Evolutionary conservation across 495 filamentous ascomycete genomes (phyloP).

Genomic region (Penicillium samsonianum): DNA sequence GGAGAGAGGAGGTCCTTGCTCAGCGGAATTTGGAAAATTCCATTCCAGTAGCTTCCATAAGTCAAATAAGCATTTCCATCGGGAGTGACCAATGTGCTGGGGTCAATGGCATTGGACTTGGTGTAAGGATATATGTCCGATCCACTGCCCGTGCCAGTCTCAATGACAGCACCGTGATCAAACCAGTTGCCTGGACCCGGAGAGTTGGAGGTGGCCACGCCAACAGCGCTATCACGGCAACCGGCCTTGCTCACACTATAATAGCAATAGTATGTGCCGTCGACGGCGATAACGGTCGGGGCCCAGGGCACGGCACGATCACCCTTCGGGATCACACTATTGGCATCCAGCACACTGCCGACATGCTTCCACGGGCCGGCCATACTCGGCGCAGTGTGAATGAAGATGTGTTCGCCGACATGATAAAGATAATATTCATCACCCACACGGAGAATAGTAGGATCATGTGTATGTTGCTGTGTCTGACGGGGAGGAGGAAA

Average conservation of each 20-base stretch:
- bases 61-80: slow-evolving; percentile 55
- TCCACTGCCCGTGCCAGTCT: slow-evolving; percentile 39
- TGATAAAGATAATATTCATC: slow-evolving; percentile 43
- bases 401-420: slow-evolving; percentile 37
- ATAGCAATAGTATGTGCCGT: slow-evolving; percentile 66
- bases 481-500: slow-evolving; percentile 37
- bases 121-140: slow-evolving; percentile 52
- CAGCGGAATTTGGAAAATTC: slow-evolving; percentile 66
- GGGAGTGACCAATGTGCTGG: slow-evolving; percentile 53
- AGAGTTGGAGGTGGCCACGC: slow-evolving; percentile 64
- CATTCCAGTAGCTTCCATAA: slow-evolving; percentile 74
- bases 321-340: slow-evolving; percentile 46
- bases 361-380: slow-evolving; percentile 45
- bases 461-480: slow-evolving; percentile 43
- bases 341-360: slow-evolving; percentile 37
- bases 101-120: slow-evolving; percentile 73
- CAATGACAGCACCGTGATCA: slow-evolving; percentile 47
- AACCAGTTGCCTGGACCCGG: slow-evolving; percentile 63
- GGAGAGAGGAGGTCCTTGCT: slow-evolving; percentile 39
- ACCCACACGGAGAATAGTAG: slow-evolving; percentile 37
- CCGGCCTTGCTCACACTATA: slow-evolving; percentile 71
- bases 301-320: slow-evolving; percentile 54
- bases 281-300: slow-evolving; percentile 59
- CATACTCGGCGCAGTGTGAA: slow-evolving; percentile 37
- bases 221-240: slow-evolving; percentile 67